These are phyloP conservation scores for Cotoneaster glaucophyllus DNA, from an alignment of 306 rosid species.

Conservation along the genomic window DNA sequence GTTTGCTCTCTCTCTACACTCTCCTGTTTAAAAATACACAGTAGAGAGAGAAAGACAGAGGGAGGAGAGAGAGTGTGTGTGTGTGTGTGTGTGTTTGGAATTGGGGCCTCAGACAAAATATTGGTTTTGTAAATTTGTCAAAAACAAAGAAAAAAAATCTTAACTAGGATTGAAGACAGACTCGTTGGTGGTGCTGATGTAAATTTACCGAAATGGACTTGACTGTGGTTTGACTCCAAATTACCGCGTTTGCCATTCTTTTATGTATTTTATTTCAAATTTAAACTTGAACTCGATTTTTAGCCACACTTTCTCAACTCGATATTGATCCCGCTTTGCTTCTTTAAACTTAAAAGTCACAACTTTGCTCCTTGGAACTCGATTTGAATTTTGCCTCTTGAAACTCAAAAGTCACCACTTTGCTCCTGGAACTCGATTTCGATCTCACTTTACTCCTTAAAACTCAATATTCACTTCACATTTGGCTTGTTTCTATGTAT, in stretches of 20 bases:
- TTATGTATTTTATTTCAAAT: neutral
- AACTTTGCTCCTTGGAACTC: too few species aligned
- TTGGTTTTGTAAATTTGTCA: slow-evolving; percentile 11
- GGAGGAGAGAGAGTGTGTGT: neutral
- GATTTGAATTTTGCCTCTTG: too few species aligned
- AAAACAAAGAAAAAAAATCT: neutral
- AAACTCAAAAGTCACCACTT: too few species aligned
- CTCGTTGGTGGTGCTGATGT: neutral
- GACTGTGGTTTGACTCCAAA: slow-evolving; percentile 10
- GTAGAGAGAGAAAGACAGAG: slow-evolving; percentile 22
- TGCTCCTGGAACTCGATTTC: too few species aligned
- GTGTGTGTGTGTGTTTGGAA: neutral
- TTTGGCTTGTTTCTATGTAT: too few species aligned
- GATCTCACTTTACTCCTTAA: too few species aligned
- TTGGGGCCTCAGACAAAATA: slow-evolving; percentile 27
- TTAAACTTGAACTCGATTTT: too few species aligned
- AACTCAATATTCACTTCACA: too few species aligned
- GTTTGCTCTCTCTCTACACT: slow-evolving; percentile 53
- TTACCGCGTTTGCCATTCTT: slow-evolving; percentile 8
- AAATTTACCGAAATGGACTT: slow-evolving; percentile 19
- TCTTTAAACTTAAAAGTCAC: too few species aligned
- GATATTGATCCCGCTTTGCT: too few species aligned
- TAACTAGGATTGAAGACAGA: slow-evolving; percentile 18
- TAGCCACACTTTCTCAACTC: too few species aligned
- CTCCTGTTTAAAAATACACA: slow-evolving; percentile 33